Percentiles rank a stretch among this genome's conserved stretches.
Evolutionary conservation across 345 rosid genomes (phyloP).

Genomic region (Carallia pectinifolia): DNA sequence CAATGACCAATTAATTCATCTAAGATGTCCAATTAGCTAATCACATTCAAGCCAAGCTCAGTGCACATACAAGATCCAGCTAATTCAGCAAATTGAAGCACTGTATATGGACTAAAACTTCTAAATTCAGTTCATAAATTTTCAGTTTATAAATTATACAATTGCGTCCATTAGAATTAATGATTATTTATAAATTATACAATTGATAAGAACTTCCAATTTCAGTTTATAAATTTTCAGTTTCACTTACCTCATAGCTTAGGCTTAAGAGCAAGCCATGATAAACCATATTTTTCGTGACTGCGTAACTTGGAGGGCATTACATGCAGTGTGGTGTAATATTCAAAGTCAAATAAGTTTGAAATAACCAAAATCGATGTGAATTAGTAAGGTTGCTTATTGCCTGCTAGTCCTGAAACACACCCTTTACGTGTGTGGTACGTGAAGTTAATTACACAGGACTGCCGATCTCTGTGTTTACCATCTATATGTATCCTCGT

Average conservation of each 20-base stretch:
- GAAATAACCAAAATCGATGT: not conserved
- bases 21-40: too few species aligned
- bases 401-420: constrained; percentile 15
- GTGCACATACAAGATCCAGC: too few species aligned
- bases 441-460: constrained; percentile 18
- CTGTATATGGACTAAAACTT: not conserved
- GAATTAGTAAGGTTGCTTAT: constrained; percentile 2
- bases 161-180: not conserved
- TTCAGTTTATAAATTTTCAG: too few species aligned
- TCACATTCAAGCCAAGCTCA: too few species aligned
- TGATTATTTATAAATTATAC: too few species aligned
- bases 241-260: too few species aligned
- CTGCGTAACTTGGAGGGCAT: constrained; percentile 14
- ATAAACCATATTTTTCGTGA: too few species aligned
- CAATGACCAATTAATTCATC: too few species aligned
- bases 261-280: too few species aligned
- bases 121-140: too few species aligned
- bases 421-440: constrained; percentile 22
- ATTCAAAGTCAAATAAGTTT: constrained; percentile 2
- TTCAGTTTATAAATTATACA: too few species aligned
- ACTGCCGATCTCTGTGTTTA: not conserved
- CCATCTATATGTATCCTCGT: not conserved
- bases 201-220: too few species aligned
- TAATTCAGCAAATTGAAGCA: not conserved
- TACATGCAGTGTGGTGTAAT: not conserved